A percentile compares a stretch with the other conserved stretches of the same genome.
These are phyloP conservation scores for Nemania sp. DNA, from an alignment of 2,329 filamentous ascomycete species.

Conservation along the genomic window DNA sequence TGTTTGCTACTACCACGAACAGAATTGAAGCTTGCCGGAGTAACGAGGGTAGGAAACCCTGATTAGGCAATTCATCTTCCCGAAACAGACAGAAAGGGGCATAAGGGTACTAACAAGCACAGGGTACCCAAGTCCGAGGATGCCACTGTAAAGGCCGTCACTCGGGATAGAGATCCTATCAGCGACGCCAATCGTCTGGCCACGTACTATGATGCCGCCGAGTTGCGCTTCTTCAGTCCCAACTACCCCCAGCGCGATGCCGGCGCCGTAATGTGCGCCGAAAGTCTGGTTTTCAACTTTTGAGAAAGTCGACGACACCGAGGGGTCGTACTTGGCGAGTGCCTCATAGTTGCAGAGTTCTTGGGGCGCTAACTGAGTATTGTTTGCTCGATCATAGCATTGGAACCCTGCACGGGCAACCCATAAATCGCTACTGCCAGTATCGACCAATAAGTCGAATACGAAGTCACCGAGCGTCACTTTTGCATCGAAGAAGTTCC, in stretches of 20 bases:
- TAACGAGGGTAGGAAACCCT: no score
- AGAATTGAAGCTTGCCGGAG: no score
- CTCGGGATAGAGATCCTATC: slow-evolving; percentile 6
- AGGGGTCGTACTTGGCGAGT: slow-evolving; percentile 4
- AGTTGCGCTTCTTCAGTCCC: slow-evolving; percentile 21
- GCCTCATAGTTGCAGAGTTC: slow-evolving; percentile 1
- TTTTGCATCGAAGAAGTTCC: slow-evolving; percentile 13
- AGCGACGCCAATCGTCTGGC: slow-evolving; percentile 14
- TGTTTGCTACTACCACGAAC: neutral
- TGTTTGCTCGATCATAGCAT: neutral
- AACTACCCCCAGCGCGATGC: slow-evolving; percentile 15
- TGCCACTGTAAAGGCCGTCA: slow-evolving; percentile 14
- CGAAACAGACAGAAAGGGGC: neutral
- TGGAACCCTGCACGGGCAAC: slow-evolving; percentile 3
- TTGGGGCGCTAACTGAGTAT: neutral
- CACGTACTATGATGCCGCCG: slow-evolving; percentile 7
- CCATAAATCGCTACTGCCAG: slow-evolving; percentile 9
- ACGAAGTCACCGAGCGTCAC: neutral
- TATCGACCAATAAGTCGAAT: slow-evolving; percentile 8
- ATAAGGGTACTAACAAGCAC: neutral
- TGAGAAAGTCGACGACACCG: neutral
- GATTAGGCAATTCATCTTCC: neutral
- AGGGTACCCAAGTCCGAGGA: slow-evolving; percentile 19
- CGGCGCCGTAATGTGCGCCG: slow-evolving; percentile 6
- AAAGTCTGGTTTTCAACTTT: slow-evolving; percentile 4